Evolutionary conservation across 176 grass and related monocot species (phyloP), one percentile per base, ranked within the genome.

Genomic region (Dactylis glomerata): DNA sequence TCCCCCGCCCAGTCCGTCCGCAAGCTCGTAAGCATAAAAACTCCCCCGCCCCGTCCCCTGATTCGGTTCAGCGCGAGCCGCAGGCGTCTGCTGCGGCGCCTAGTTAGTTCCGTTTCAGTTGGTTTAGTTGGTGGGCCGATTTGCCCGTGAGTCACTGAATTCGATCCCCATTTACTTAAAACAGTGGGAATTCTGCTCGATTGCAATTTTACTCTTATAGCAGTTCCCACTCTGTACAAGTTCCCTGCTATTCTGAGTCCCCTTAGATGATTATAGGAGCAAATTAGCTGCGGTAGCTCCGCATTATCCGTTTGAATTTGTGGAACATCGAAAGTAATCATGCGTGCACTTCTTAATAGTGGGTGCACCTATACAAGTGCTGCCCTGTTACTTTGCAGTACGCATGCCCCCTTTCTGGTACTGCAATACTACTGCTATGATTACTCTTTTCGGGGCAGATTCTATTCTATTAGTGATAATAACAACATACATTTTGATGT

Each of bases 1-100:
- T 98, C 95, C 76, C 30, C 92, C 6, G 78, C 92, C 65, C 26
- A 87, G 13, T 79, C 95, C 64, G 80, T 98, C 75, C 91, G 95
- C n/a, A 94, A 95, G 74, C 56, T 91, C 84, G 95, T 98, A 82
- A 88, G 55, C 17, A 13, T 52, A 45, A 8, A 12, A 15, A 4
- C 22, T 50, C 19, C 44, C 2, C 16, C 13, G 8, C 10, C 4
- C 61, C 28, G 1, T 24, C 13, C 2, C 20, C 27, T 45, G 50
- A 11, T 20, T 65, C 11, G 45, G 42, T 76, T 62, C 10, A 30
- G 66, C 31, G 0, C 7, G 34, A 61, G 19, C 15, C 15, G 2
- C 52, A 34, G 30, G 30, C 72, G 52, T 10, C 14, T 32, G 28
- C 59, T 33, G 61, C 61, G 61, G 61, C 61, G 61, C 61, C 33